Evolutionary conservation across 805 yeast genomes (phyloP).

Genomic region (Priceomyces medius): DNA sequence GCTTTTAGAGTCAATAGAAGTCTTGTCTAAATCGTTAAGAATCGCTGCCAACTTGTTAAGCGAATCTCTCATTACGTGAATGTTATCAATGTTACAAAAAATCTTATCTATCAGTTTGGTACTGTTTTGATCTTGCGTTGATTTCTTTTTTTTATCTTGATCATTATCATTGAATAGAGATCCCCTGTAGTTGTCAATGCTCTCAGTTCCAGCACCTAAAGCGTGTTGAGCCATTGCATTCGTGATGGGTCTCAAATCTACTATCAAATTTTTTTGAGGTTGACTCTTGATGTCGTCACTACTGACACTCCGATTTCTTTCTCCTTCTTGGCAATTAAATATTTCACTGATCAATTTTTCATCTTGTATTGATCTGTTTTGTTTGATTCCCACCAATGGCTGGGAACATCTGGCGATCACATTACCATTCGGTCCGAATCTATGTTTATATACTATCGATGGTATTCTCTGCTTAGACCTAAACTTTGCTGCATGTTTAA

Average conservation of each 20-base stretch:
- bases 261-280: conserved; percentile 60
- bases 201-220: conserved; percentile 96
- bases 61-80: conserved; percentile 92
- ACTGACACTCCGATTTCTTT: conserved; percentile 17
- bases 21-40: conserved; percentile 65
- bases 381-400: conserved; percentile 88
- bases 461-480: conserved; percentile 87
- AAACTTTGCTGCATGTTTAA: conserved; percentile 80
- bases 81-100: conserved; percentile 89
- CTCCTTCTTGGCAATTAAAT: conserved; percentile 55
- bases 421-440: conserved; percentile 55
- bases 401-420: conserved; percentile 88
- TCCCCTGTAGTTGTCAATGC: conserved; percentile 76
- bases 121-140: conserved; percentile 6
- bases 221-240: conserved; percentile 97
- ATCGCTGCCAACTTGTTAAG: conserved; percentile 59
- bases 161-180: conserved; percentile 11
- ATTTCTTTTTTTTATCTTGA: not conserved
- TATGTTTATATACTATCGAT: conserved; percentile 71
- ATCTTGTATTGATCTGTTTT: conserved; percentile 86
- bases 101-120: conserved; percentile 55
- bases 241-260: conserved; percentile 89
- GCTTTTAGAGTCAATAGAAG: conserved; percentile 30
- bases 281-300: conserved; percentile 27
- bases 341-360: conserved; percentile 77